These are phyloP conservation scores for Erythrophleum fordii DNA, from an alignment of 306 rosid species.

Conservation along the genomic window DNA sequence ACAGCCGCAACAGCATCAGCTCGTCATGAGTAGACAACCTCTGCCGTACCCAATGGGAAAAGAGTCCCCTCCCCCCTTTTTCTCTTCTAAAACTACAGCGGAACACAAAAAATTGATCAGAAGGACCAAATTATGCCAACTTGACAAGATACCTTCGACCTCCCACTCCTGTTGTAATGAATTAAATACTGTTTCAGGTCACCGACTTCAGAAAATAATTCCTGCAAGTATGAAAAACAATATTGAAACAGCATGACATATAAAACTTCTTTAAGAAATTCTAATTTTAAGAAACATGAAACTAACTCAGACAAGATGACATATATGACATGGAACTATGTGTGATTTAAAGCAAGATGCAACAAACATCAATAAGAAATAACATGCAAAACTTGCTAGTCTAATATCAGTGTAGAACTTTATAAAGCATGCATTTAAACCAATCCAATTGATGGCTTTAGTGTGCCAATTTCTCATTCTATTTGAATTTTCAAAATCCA, in stretches of 20 bases:
- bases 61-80: no score
- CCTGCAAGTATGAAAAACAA: conserved; percentile 52
- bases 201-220: conserved; percentile 92
- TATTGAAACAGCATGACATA: background rate
- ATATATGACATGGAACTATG: background rate
- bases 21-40: conserved; percentile 81
- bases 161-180: conserved; percentile 93
- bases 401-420: background rate
- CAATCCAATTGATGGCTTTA: background rate
- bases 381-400: background rate
- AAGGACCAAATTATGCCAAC: conserved; percentile 39
- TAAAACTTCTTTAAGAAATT: background rate
- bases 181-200: conserved; percentile 79
- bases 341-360: background rate
- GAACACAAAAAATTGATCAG: conserved; percentile 43
- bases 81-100: conserved; percentile 46
- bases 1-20: conserved; percentile 90
- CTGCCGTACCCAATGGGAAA: conserved; percentile 89
- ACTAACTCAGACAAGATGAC: no score
- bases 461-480: background rate
- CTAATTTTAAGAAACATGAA: background rate
- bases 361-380: background rate
- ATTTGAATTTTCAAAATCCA: conserved; percentile 17
- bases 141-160: conserved; percentile 82
- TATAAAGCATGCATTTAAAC: background rate